These are phyloP conservation scores for Podospora australis DNA, from an alignment of 495 filamentous ascomycete genomes.

Conservation along the genomic window DNA sequence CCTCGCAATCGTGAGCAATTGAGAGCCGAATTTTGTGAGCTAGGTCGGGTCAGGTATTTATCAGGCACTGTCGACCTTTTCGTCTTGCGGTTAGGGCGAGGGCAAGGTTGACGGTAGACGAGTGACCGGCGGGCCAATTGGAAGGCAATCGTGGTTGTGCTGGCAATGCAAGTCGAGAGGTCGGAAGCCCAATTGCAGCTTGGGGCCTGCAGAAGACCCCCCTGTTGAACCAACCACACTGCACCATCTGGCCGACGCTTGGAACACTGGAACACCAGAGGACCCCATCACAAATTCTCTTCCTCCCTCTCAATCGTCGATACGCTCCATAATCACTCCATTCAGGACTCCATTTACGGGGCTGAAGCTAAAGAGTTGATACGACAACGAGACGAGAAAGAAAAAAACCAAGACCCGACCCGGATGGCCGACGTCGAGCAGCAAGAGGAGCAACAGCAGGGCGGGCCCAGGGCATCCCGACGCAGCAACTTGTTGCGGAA, in stretches of 20 bases:
- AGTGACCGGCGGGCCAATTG: not conserved
- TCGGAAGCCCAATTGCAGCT: slow-evolving; percentile 25
- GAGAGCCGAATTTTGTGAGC: no score
- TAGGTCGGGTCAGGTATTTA: slow-evolving; percentile 3
- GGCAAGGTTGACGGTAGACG: not conserved
- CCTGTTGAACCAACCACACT: slow-evolving; percentile 25
- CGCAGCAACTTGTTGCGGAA: slow-evolving; percentile 16
- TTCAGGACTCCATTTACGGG: no score
- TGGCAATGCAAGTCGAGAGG: slow-evolving; percentile 16
- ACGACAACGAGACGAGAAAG: not conserved
- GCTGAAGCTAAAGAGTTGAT: slow-evolving; percentile 21
- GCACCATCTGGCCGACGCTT: slow-evolving; percentile 27
- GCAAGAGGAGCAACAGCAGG: slow-evolving; percentile 20
- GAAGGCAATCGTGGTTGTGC: slow-evolving; percentile 8
- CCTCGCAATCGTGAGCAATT: no score
- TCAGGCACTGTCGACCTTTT: not conserved
- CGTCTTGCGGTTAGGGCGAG: not conserved
- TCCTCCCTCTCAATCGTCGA: slow-evolving; percentile 6
- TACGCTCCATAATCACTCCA: no score
- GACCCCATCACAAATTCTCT: slow-evolving; percentile 17
- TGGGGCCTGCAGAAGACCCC: slow-evolving; percentile 9
- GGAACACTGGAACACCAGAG: no score
- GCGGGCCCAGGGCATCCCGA: slow-evolving; percentile 28
- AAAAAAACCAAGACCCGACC: slow-evolving; percentile 11
- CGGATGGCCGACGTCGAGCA: slow-evolving; percentile 37